phyloP scores from a whole-genome alignment of 208 protist genomes.

The Phytomonas francai region DNA sequence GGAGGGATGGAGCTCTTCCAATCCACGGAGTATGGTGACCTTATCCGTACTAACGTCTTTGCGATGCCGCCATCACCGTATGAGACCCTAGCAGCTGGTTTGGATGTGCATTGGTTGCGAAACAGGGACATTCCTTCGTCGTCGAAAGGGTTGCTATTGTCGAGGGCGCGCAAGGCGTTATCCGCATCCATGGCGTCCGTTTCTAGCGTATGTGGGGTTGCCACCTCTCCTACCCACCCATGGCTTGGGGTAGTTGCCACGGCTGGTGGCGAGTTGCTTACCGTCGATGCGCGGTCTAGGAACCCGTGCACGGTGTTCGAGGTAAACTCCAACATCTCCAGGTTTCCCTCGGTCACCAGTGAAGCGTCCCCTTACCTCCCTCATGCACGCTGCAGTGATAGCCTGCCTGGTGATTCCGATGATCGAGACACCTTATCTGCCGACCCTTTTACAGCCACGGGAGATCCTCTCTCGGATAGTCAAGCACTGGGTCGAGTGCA shows the following conservation, averaged over 20 bases:
- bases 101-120: not conserved
- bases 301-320: slow-evolving; percentile 25
- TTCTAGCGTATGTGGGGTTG: slow-evolving; percentile 39
- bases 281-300: slow-evolving; percentile 38
- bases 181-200: slow-evolving; percentile 21
- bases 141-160: not conserved
- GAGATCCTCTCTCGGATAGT: not conserved
- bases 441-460: not conserved
- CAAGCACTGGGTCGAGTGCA: slow-evolving; percentile 16
- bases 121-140: not conserved
- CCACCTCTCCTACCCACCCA: slow-evolving; percentile 43
- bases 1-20: slow-evolving; percentile 48
- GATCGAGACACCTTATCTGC: not conserved
- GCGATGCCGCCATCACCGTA: slow-evolving; percentile 36
- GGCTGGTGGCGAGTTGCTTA: slow-evolving; percentile 39
- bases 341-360: not conserved
- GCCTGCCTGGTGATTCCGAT: not conserved
- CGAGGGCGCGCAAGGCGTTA: slow-evolving; percentile 15
- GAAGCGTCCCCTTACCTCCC: not conserved
- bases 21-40: slow-evolving; percentile 27
- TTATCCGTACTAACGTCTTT: slow-evolving; percentile 32
- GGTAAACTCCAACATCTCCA: not conserved
- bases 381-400: slow-evolving; percentile 4
- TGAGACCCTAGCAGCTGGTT: not conserved
- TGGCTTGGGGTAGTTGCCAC: slow-evolving; percentile 49